phyloP scores from a whole-genome alignment of 768 basidiomycete genomes.

The Russula griseocarnosa region DNA sequence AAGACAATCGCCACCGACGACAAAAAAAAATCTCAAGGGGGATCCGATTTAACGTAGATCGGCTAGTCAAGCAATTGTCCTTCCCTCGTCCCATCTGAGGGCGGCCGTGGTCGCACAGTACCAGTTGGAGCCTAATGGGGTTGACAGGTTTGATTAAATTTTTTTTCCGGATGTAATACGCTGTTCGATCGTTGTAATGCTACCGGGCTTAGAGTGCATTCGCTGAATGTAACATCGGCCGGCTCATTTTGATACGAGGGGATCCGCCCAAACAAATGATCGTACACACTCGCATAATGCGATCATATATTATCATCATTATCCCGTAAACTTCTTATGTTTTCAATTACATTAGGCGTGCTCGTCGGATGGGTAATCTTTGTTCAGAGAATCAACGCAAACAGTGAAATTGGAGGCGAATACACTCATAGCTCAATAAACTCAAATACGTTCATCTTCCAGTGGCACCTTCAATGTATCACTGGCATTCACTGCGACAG shows the following conservation, averaged over 20 bases:
- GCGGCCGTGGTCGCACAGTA: background rate
- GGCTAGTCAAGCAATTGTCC: no score
- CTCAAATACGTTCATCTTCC: background rate
- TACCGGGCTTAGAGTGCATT: background rate
- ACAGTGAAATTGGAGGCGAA: background rate
- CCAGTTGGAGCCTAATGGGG: background rate
- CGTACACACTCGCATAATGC: no score
- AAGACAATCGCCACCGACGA: background rate
- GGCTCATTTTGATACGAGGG: no score
- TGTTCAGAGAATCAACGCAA: background rate
- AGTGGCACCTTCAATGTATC: constrained; percentile 1
- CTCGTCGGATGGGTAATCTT: background rate
- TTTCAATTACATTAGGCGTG: background rate
- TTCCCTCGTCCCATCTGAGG: background rate
- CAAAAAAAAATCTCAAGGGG: background rate
- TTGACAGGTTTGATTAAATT: background rate
- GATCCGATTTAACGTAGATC: no score
- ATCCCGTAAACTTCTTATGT: background rate
- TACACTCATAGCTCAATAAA: constrained; percentile 1
- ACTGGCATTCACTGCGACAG: no score
- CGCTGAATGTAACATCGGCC: background rate
- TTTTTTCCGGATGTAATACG: background rate
- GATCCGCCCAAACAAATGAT: no score
- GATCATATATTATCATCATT: background rate
- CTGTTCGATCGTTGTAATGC: background rate